phyloP scores from a whole-genome alignment of 768 basidiomycete genomes.

The Candolleomyces aberdarensis region DNA sequence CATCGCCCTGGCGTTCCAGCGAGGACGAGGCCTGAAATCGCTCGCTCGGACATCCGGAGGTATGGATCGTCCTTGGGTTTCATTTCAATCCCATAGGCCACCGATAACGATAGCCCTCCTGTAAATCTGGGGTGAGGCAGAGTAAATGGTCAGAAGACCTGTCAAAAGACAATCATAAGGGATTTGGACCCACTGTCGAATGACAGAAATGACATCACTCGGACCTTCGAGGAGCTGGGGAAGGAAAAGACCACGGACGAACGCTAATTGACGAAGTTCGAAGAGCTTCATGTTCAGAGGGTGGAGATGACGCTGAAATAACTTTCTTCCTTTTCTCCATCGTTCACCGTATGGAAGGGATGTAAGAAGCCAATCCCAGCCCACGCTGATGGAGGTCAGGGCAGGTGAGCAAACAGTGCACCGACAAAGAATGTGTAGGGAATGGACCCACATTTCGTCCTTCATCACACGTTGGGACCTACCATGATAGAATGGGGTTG shows the following conservation, averaged over 20 bases:
- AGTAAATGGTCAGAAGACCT: no score
- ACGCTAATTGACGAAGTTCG: conserved; percentile 1
- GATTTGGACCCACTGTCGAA: conserved; percentile 5
- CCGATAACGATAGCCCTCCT: conserved; percentile 32
- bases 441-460: neutral
- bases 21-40: conserved; percentile 18
- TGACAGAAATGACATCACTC: conserved; percentile 1
- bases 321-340: conserved; percentile 6
- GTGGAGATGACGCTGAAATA: conserved; percentile 2
- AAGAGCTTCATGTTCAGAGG: neutral
- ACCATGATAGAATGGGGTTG: neutral
- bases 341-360: conserved; percentile 4
- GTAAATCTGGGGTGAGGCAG: conserved; percentile 26
- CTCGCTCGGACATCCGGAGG: conserved; percentile 36
- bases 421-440: neutral
- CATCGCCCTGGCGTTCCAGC: conserved; percentile 26
- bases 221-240: conserved; percentile 5
- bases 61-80: conserved; percentile 37
- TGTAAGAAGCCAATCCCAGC: conserved; percentile 7
- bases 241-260: conserved; percentile 5
- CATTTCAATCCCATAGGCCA: conserved; percentile 43
- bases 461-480: neutral
- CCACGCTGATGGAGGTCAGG: conserved; percentile 9
- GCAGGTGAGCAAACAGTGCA: neutral
- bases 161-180: no score